Conservation (phyloP, 2,329 filamentous ascomycete genomes). For the Xylariaceae sp. region DNA sequence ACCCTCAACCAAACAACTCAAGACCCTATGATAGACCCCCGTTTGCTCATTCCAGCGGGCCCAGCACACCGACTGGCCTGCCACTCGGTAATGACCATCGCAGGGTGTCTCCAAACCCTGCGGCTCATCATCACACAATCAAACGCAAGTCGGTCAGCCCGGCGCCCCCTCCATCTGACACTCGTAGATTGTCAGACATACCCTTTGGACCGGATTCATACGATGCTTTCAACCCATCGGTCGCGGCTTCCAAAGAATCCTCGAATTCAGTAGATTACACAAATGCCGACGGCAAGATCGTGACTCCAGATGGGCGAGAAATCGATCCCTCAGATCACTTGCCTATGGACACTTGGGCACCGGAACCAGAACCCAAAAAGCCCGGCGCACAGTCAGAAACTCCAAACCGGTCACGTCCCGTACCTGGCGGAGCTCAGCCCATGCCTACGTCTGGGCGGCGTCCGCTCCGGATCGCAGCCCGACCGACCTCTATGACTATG, state of each 20-base stretch:
- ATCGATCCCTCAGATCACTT: slow-evolving; percentile 79
- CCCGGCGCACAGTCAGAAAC: slow-evolving; percentile 19
- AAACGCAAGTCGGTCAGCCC: slow-evolving; percentile 73
- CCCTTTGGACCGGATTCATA: slow-evolving; percentile 76
- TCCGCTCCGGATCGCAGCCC: slow-evolving; percentile 46
- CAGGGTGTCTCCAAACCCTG: slow-evolving; percentile 40
- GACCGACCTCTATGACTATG: slow-evolving; percentile 46
- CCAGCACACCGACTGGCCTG: slow-evolving; percentile 19
- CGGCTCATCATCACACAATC: slow-evolving; percentile 51
- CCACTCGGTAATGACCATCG: slow-evolving; percentile 20
- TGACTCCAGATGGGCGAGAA: slow-evolving; percentile 70
- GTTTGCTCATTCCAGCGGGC: slow-evolving; percentile 25
- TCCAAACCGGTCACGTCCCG: slow-evolving; percentile 42
- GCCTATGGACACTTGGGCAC: slow-evolving; percentile 72
- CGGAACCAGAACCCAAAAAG: slow-evolving; percentile 66
- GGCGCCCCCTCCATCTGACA: slow-evolving; percentile 48
- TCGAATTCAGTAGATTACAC: slow-evolving; percentile 38
- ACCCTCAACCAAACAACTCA: slow-evolving; percentile 18
- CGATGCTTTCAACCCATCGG: slow-evolving; percentile 63
- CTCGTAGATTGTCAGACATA: slow-evolving; percentile 54
- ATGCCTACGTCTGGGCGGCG: slow-evolving; percentile 49
- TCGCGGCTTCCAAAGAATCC: slow-evolving; percentile 36
- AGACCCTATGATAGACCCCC: slow-evolving; percentile 34
- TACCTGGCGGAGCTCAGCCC: slow-evolving; percentile 50
- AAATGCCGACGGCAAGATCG: slow-evolving; percentile 64